Evolutionary conservation across 2,329 filamentous ascomycete species (phyloP).

Genomic region (Phialocephala subalpina): DNA sequence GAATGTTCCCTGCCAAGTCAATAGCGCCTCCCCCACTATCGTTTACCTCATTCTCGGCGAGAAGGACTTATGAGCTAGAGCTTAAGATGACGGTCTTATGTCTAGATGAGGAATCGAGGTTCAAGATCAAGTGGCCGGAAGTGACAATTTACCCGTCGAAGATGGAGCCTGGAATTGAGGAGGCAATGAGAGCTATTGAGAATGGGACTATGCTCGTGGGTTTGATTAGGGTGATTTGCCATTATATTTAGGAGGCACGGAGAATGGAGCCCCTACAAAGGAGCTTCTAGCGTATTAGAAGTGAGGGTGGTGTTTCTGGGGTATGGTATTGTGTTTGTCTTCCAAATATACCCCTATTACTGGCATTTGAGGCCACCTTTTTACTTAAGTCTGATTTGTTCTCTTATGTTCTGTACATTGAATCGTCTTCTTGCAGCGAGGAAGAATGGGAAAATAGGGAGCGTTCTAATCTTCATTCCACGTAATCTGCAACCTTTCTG

Average conservation of each 20-base stretch:
- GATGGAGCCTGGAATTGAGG: constrained; percentile 14
- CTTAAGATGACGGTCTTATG: not conserved
- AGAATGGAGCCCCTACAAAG: not conserved
- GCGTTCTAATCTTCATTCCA: no score
- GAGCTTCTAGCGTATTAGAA: not conserved
- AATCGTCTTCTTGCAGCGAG: no score
- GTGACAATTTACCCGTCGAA: constrained; percentile 6
- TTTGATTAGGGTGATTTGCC: not conserved
- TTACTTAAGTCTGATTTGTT: no score
- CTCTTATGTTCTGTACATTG: no score
- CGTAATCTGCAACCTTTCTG: no score
- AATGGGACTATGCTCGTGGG: not conserved
- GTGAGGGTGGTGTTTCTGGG: not conserved
- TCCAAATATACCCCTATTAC: not conserved
- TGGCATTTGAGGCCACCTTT: no score
- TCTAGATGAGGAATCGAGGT: not conserved
- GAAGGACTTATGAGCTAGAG: constrained; percentile 7
- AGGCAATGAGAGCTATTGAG: constrained; percentile 14
- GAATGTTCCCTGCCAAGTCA: not conserved
- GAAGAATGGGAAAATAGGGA: no score
- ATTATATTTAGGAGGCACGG: not conserved
- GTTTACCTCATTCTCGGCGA: not conserved
- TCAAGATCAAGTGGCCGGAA: constrained; percentile 5
- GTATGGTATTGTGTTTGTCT: not conserved
- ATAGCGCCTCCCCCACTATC: not conserved